Conservation (phyloP, 345 rosid species). For the Gossypium australe region DNA sequence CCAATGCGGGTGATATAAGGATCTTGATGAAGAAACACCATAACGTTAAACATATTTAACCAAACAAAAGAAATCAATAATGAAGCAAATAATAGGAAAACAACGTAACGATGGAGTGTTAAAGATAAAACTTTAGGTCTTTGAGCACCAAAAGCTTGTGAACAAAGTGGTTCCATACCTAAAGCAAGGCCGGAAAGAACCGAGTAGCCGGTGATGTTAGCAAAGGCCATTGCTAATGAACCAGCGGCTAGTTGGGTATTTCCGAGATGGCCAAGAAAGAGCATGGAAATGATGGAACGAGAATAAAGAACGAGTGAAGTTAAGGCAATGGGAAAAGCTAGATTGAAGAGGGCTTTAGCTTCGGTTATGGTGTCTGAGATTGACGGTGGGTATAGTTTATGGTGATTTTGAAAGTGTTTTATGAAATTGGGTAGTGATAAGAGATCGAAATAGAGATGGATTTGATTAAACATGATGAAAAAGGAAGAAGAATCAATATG, state of each 20-base stretch:
- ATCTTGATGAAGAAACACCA: slow-evolving; percentile 66
- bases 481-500: too few species aligned
- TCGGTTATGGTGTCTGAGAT: slow-evolving; percentile 43
- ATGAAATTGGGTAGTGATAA: too few species aligned
- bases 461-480: too few species aligned
- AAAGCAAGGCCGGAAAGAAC: slow-evolving; percentile 87
- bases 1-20: slow-evolving; percentile 56
- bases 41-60: slow-evolving; percentile 54
- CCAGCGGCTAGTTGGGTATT: slow-evolving; percentile 85
- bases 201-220: slow-evolving; percentile 90
- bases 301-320: slow-evolving; percentile 79
- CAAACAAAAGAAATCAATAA: slow-evolving; percentile 73
- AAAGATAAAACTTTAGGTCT: slow-evolving; percentile 75
- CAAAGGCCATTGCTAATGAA: slow-evolving; percentile 86
- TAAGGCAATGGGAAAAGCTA: slow-evolving; percentile 74
- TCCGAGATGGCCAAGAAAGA: slow-evolving; percentile 80
- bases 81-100: slow-evolving; percentile 57
- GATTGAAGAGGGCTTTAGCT: slow-evolving; percentile 56
- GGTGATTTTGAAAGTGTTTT: too few species aligned
- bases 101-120: slow-evolving; percentile 81
- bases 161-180: slow-evolving; percentile 96
- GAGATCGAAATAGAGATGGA: too few species aligned
- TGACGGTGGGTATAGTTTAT: not conserved
- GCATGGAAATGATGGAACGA: slow-evolving; percentile 85
- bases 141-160: slow-evolving; percentile 89